Evolutionary conservation across 2,329 filamentous ascomycete species (phyloP), one percentile per base, ranked within the genome.

Genomic region (Ophiostoma australiae): DNA sequence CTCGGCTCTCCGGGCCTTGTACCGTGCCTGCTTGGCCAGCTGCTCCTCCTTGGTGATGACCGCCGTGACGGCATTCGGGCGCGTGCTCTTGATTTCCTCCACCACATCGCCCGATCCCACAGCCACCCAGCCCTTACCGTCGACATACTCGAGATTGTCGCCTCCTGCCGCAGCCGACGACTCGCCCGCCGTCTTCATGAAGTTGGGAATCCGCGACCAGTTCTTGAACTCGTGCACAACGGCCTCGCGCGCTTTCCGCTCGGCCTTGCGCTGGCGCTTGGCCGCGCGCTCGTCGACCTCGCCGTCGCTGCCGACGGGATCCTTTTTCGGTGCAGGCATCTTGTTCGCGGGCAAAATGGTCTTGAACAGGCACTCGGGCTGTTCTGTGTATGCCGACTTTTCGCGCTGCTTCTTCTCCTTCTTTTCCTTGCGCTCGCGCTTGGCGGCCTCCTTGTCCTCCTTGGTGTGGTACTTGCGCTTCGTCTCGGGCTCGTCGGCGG

Each of bases 201-300:
- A 97, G 4, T 87, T 91, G 0, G 93, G 92, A 74, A 93, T 90
- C 76, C 93, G 94, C 52, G 87, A 89, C 8, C 91, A 93, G 78
- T 93, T 93, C 75, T 91, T 87, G 77, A 97, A 98, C 78, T 99
- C 95, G 79, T 98, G 94, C 3, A 98, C 85, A 4, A 92, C 83
- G 1, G 90, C 84, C 72, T 91, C 87, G 17, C 83, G 79, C 69
- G 69, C 70, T 70, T 73, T 74, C 67, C 75, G 77, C 61, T 72
- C 72, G 69, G 83, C 84, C 75, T 87, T 86, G 72, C 84, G 86
- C 74, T 86, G 87, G 78, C 86, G 87, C 75, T 88, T 89, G 11
- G 35, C 39, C 6, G 69, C 69, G 27, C 65, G 68, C 15, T 70
- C 75, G 75, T 80, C 71, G 13, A 68, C 44, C 15, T 70, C 67